Evolutionary conservation across 163 green algal genomes (phyloP), one percentile per base, ranked within the genome.

Genomic region (Chlamydomonas reinhardtii): DNA sequence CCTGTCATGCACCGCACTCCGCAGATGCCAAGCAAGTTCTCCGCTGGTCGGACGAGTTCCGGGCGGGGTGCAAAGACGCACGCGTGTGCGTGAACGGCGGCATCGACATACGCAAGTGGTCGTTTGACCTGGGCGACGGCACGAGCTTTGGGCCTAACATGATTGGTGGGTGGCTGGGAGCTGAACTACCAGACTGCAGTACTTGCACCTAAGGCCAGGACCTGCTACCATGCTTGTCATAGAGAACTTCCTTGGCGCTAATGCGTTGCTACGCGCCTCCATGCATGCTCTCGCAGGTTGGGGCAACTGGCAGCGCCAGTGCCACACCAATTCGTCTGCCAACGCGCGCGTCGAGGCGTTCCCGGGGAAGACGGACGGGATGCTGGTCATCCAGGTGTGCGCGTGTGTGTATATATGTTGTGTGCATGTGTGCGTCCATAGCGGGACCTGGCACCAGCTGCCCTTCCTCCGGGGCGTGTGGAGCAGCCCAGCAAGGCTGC

Each of bases 251-350:
- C 39, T 14, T 48, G 39, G 39, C 39, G 39, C 39, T 48, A 48
- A 8, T 48, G 39, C 39, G 8, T 5, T 8, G 39, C 39, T 48
- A 48, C 5, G 39, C 8, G 39, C 39, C 8, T 5, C 8, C 39
- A 48, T 48, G 39, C 39, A 8, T 8, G 5, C 39, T 48, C 19
- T 2, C 48, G 1, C 74, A 81, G 74, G 74, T 32, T 81, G 74
- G 74, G 74, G 74, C 54, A 81, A 81, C 74, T 70, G 54, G 52
- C 74, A 81, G 32, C 74, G 74, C 4, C 74, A 81, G 32, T 81
- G 74, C 74, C 74, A 81, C 74, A 81, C 74, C 0, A 81, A 81
- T 32, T 9, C 54, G 32, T 81, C 74, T 11, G 20, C 54, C 31
- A 81, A 81, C 32, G 54, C 54, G 20, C 74, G 74, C 25, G 74